Percentiles rank a stretch among this genome's conserved stretches.
Evolutionary conservation across 441 rosid species (phyloP).

Genomic region (Aquilaria agallochum): DNA sequence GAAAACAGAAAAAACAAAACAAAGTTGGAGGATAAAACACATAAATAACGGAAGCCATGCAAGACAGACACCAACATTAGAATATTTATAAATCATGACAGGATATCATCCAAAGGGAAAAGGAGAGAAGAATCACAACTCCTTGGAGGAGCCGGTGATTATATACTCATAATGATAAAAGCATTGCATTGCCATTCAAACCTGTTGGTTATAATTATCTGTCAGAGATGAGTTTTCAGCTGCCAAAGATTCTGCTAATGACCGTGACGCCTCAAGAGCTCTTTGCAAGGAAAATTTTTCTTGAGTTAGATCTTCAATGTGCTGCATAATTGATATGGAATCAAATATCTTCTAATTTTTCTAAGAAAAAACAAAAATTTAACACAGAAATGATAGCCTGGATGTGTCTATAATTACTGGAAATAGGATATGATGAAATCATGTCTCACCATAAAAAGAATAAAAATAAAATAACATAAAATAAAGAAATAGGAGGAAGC

Average conservation of each 20-base stretch:
- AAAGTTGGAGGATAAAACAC: too few relatives aligned
- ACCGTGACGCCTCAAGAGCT: slow-evolving; percentile 87
- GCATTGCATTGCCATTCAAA: slow-evolving; percentile 18
- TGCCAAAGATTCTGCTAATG: slow-evolving; percentile 85
- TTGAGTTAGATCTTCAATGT: slow-evolving; percentile 91
- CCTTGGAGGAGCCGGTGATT: too few relatives aligned
- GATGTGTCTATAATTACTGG: too few relatives aligned
- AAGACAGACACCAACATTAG: not conserved
- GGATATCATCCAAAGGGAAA: not conserved
- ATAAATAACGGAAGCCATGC: not conserved
- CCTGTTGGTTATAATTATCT: slow-evolving; percentile 90
- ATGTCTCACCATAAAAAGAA: too few relatives aligned
- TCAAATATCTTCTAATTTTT: too few relatives aligned
- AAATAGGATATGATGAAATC: too few relatives aligned
- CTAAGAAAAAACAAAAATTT: too few relatives aligned
- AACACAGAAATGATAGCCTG: too few relatives aligned
- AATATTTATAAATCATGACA: not conserved
- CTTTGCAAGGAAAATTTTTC: slow-evolving; percentile 89
- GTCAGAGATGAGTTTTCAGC: slow-evolving; percentile 87
- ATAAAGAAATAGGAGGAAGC: too few relatives aligned
- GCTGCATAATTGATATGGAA: slow-evolving; percentile 36
- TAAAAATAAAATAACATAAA: too few relatives aligned
- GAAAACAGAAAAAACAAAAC: slow-evolving; percentile 18
- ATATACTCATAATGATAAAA: not conserved
- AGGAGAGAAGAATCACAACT: not conserved